phyloP scores from a whole-genome alignment of 2,329 filamentous ascomycete species.

The Pseudogymnoascus sp. region DNA sequence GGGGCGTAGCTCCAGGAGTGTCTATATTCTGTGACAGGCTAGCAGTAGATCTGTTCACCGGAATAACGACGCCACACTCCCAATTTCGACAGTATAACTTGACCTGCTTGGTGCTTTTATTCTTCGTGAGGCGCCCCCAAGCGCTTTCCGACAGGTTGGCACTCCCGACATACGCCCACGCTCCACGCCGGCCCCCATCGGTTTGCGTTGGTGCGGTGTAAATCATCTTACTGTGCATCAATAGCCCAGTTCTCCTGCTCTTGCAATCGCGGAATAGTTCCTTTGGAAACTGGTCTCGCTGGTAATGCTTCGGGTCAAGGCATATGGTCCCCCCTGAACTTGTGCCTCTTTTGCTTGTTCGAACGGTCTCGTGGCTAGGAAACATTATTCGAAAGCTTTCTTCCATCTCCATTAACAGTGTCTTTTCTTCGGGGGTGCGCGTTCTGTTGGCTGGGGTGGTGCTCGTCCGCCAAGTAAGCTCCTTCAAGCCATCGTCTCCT shows the following conservation, averaged over 20 bases:
- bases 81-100: slow-evolving; percentile 86
- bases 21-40: background rate
- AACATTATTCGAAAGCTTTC: slow-evolving; percentile 68
- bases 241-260: slow-evolving; percentile 58
- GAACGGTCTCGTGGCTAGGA: slow-evolving; percentile 63
- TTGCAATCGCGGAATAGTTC: slow-evolving; percentile 65
- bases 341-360: slow-evolving; percentile 52
- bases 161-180: slow-evolving; percentile 82
- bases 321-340: slow-evolving; percentile 75
- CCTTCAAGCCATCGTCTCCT: slow-evolving; percentile 39
- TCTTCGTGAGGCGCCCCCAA: slow-evolving; percentile 74
- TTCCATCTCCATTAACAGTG: slow-evolving; percentile 24
- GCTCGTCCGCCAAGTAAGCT: slow-evolving; percentile 32
- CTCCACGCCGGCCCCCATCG: slow-evolving; percentile 27
- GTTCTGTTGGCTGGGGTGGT: slow-evolving; percentile 14
- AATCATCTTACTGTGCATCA: slow-evolving; percentile 83
- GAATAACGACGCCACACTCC: slow-evolving; percentile 85
- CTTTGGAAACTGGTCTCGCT: slow-evolving; percentile 59
- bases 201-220: slow-evolving; percentile 35
- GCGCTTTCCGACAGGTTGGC: slow-evolving; percentile 90
- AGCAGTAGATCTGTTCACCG: slow-evolving; percentile 32
- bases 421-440: slow-evolving; percentile 15
- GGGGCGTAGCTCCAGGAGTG: background rate
- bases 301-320: slow-evolving; percentile 65
- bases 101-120: slow-evolving; percentile 54